phyloP scores from a whole-genome alignment of 306 rosid genomes.

The Dalbergia oliveri region DNA sequence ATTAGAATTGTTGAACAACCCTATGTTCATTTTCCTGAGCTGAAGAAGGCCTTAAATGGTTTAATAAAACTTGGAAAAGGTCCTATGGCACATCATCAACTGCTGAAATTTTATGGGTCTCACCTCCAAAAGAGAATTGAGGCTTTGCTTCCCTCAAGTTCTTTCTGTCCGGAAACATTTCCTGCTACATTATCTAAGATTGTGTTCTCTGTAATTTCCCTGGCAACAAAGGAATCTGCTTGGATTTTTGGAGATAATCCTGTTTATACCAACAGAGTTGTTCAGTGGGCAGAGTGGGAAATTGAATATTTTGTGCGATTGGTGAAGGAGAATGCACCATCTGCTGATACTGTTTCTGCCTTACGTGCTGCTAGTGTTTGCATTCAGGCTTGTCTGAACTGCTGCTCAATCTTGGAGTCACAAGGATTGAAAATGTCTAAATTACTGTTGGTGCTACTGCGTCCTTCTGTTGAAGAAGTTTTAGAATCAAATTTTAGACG shows the following conservation, averaged over 20 bases:
- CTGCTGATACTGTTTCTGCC: constrained; percentile 81
- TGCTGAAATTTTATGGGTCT: constrained; percentile 71
- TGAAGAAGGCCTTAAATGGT: constrained; percentile 74
- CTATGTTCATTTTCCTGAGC: constrained; percentile 65
- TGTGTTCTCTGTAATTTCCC: constrained; percentile 80
- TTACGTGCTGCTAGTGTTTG: constrained; percentile 82
- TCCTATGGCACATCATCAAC: constrained; percentile 76
- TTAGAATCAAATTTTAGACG: constrained; percentile 90
- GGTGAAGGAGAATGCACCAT: constrained; percentile 90
- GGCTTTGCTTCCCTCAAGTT: constrained; percentile 83
- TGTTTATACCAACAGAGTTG: constrained; percentile 83
- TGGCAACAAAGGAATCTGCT: constrained; percentile 78
- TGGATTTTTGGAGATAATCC: constrained; percentile 89
- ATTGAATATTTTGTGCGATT: constrained; percentile 86
- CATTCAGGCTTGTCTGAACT: constrained; percentile 87
- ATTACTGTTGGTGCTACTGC: constrained; percentile 83
- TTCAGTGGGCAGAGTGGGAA: constrained; percentile 99
- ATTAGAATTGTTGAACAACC: constrained; percentile 76
- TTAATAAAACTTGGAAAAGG: constrained; percentile 93
- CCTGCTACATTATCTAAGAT: constrained; percentile 81
- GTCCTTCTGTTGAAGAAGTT: constrained; percentile 92
- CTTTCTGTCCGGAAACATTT: constrained; percentile 81
- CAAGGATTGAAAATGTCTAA: constrained; percentile 91
- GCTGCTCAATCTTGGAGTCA: constrained; percentile 77
- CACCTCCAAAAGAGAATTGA: constrained; percentile 78